phyloP scores from a whole-genome alignment of 495 filamentous ascomycete species.

The Cercophora newfieldiana region DNA sequence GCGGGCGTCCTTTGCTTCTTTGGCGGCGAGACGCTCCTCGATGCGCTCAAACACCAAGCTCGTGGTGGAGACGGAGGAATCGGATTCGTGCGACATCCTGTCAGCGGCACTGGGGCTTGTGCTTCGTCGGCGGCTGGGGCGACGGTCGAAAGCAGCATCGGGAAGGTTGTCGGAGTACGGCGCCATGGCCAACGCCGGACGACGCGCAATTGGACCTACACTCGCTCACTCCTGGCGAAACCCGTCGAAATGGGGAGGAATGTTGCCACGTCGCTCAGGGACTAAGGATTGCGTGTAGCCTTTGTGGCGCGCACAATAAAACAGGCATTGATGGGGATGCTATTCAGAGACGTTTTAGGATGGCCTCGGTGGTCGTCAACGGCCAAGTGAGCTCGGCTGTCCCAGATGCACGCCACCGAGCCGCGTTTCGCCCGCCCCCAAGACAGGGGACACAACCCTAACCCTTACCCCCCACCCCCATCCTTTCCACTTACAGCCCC shows the following conservation, averaged over 20 bases:
- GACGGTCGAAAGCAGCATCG: not conserved
- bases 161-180: slow-evolving; percentile 21
- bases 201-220: not conserved
- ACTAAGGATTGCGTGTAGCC: slow-evolving; percentile 14
- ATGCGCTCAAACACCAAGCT: slow-evolving; percentile 77
- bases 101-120: not conserved
- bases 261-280: slow-evolving; percentile 3
- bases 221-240: slow-evolving; percentile 3
- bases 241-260: not conserved
- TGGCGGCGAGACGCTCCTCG: slow-evolving; percentile 45
- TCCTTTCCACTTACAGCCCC: not conserved
- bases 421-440: not conserved
- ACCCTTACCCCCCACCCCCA: slow-evolving; percentile 1
- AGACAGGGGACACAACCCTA: not conserved
- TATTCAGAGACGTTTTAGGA: slow-evolving; percentile 25
- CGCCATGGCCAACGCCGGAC: slow-evolving; percentile 15
- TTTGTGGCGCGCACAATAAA: slow-evolving; percentile 19
- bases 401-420: not conserved
- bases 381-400: not conserved
- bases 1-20: slow-evolving; percentile 40
- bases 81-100: slow-evolving; percentile 56
- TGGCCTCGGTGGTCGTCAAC: not conserved
- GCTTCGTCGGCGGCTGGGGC: not conserved
- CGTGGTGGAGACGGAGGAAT: slow-evolving; percentile 71
- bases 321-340: slow-evolving; percentile 16